These are phyloP conservation scores for Fusarium tuaranense DNA, from an alignment of 2,329 filamentous ascomycete genomes.

Conservation along the genomic window DNA sequence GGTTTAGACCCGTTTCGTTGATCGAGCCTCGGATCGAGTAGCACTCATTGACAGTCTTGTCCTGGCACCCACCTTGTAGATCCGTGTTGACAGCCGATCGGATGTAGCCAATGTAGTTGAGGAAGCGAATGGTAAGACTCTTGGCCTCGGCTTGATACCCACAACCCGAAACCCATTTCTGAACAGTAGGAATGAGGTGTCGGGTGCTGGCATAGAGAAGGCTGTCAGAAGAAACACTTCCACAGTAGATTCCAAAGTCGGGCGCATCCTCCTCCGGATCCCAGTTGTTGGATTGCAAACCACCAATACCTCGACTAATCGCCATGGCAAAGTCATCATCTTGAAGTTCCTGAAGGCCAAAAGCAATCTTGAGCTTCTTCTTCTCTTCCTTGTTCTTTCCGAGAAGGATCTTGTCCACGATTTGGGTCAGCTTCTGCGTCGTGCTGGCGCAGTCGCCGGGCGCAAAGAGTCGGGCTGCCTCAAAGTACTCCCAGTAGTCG, in stretches of 20 bases:
- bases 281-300: slow-evolving; percentile 65
- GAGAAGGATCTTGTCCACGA: slow-evolving; percentile 65
- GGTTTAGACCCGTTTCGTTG: slow-evolving; percentile 37
- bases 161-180: slow-evolving; percentile 54
- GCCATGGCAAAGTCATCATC: slow-evolving; percentile 62
- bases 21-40: slow-evolving; percentile 43
- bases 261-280: slow-evolving; percentile 59
- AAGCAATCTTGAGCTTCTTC: slow-evolving; percentile 58
- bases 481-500: slow-evolving; percentile 77
- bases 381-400: slow-evolving; percentile 56
- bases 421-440: slow-evolving; percentile 67
- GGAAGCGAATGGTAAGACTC: slow-evolving; percentile 55
- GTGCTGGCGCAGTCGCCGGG: slow-evolving; percentile 72
- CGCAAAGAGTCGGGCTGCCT: slow-evolving; percentile 61
- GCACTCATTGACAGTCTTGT: slow-evolving; percentile 45
- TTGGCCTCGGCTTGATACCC: slow-evolving; percentile 55
- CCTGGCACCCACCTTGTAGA: slow-evolving; percentile 38
- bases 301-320: slow-evolving; percentile 55
- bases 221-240: slow-evolving; percentile 55
- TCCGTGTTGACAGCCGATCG: slow-evolving; percentile 49
- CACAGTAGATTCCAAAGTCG: slow-evolving; percentile 61
- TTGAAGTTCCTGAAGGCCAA: slow-evolving; percentile 59
- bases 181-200: slow-evolving; percentile 49
- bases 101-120: slow-evolving; percentile 64
- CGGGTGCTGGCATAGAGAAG: slow-evolving; percentile 57